phyloP scores from a whole-genome alignment of 2,329 filamentous ascomycete genomes.

The Penicillium oxalicum region DNA sequence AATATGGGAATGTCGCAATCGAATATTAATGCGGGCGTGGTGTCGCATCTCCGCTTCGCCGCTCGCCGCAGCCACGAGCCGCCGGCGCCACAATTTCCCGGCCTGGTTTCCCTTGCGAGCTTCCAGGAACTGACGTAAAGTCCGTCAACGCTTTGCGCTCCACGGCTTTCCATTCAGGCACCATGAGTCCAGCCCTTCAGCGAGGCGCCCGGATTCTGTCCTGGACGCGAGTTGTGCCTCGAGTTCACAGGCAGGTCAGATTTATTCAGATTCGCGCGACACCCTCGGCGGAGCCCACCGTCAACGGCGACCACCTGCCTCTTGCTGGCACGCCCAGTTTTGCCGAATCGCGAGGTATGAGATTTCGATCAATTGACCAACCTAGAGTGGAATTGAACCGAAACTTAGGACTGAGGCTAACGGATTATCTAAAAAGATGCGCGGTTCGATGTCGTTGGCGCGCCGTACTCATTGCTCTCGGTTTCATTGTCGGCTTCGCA shows the following conservation, averaged over 20 bases:
- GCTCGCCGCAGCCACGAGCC: constrained; percentile 9
- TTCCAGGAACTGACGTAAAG: constrained; percentile 22
- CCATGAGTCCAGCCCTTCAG: constrained; percentile 35
- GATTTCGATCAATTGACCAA: neutral
- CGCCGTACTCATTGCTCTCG: constrained; percentile 88
- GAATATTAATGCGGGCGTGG: constrained; percentile 10
- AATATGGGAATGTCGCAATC: constrained; percentile 22
- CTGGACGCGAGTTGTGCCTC: constrained; percentile 29
- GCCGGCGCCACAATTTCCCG: constrained; percentile 23
- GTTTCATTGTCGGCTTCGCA: constrained; percentile 90
- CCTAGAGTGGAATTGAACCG: neutral
- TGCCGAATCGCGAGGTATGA: constrained; percentile 39
- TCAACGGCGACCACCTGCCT: constrained; percentile 35
- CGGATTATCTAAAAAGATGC: constrained; percentile 59
- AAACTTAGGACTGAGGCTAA: neutral
- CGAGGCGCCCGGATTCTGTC: constrained; percentile 31
- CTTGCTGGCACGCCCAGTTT: constrained; percentile 34
- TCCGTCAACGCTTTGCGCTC: constrained; percentile 5
- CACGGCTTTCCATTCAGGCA: constrained; percentile 15
- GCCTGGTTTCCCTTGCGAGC: constrained; percentile 10
- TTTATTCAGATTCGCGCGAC: constrained; percentile 42
- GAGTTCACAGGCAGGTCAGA: constrained; percentile 28
- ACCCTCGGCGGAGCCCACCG: constrained; percentile 33
- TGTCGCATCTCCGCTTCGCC: constrained; percentile 1
- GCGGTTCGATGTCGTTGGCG: constrained; percentile 85